Evolutionary conservation across 1,284 basidiomycete genomes (phyloP).

Genomic region (Sporisorium exsertum): DNA sequence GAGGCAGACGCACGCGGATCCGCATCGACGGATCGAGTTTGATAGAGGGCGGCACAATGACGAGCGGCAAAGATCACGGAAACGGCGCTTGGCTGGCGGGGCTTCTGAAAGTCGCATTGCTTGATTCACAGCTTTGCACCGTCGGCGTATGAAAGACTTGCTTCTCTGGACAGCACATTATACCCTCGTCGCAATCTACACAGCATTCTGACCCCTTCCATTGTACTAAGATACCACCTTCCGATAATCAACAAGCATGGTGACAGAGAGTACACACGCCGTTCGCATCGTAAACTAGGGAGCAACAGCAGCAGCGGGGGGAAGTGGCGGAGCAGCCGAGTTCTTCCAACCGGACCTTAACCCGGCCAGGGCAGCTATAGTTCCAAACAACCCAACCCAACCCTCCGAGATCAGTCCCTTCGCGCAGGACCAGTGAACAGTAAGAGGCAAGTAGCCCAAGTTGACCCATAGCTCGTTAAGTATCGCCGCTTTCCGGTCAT

Average conservation of each 20-base stretch:
- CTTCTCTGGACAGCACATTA: neutral
- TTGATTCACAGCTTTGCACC: neutral
- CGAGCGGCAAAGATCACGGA: neutral
- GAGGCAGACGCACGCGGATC: neutral
- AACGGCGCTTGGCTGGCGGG: slow-evolving; percentile 2
- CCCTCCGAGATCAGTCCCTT: slow-evolving; percentile 60
- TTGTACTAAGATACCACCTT: too few species aligned
- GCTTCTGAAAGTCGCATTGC: neutral
- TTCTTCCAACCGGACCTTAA: slow-evolving; percentile 63
- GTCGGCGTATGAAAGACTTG: neutral
- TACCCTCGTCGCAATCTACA: neutral
- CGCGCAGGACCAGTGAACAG: slow-evolving; percentile 78
- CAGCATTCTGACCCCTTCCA: neutral
- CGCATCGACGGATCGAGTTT: slow-evolving; percentile 12
- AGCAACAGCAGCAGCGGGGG: slow-evolving; percentile 12
- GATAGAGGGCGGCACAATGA: neutral
- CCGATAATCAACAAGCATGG: neutral
- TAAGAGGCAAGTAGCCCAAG: slow-evolving; percentile 80
- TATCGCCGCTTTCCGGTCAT: slow-evolving; percentile 76
- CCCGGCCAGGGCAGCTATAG: slow-evolving; percentile 64
- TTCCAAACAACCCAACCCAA: slow-evolving; percentile 68
- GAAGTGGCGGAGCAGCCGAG: slow-evolving; percentile 42
- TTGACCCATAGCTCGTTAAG: slow-evolving; percentile 81
- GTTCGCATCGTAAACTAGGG: neutral
- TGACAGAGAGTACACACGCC: neutral